phyloP scores from a whole-genome alignment of 306 rosid species.

The Pyrus pyrifolia region DNA sequence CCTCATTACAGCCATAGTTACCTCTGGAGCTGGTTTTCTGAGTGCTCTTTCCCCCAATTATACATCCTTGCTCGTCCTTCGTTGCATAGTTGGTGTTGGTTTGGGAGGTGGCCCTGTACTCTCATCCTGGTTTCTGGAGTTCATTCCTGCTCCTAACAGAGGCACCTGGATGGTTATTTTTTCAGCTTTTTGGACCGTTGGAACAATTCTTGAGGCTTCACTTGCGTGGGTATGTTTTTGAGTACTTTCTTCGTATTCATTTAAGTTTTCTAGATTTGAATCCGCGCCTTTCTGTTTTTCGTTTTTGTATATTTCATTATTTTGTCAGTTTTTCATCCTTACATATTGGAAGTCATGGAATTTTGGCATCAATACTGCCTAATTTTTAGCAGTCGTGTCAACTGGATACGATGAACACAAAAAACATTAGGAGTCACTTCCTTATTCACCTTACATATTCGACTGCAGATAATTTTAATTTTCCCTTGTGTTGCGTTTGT shows the following conservation, averaged over 20 bases:
- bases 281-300: neutral
- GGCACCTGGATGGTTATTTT: slow-evolving; percentile 98
- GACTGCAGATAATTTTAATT: neutral
- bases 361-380: neutral
- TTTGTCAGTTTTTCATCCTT: neutral
- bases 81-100: slow-evolving; percentile 86
- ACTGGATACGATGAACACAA: neutral
- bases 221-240: slow-evolving; percentile 80
- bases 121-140: slow-evolving; percentile 87
- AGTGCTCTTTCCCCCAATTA: slow-evolving; percentile 86
- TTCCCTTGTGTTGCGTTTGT: neutral
- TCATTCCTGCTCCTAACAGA: slow-evolving; percentile 87
- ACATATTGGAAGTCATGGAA: neutral
- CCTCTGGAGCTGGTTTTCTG: slow-evolving; percentile 69
- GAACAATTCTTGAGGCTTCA: slow-evolving; percentile 88
- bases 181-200: slow-evolving; percentile 91
- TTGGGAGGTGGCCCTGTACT: slow-evolving; percentile 97
- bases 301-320: neutral
- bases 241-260: slow-evolving; percentile 12
- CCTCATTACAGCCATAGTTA: slow-evolving; percentile 71
- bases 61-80: slow-evolving; percentile 41
- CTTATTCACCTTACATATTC: neutral
- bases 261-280: slow-evolving; percentile 8
- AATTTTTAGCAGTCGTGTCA: neutral
- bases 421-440: neutral